A percentile compares a stretch with the other conserved stretches of the same genome.
Evolutionary conservation across 441 rosid species (phyloP).

Genomic region (Syzygium syzygioides): DNA sequence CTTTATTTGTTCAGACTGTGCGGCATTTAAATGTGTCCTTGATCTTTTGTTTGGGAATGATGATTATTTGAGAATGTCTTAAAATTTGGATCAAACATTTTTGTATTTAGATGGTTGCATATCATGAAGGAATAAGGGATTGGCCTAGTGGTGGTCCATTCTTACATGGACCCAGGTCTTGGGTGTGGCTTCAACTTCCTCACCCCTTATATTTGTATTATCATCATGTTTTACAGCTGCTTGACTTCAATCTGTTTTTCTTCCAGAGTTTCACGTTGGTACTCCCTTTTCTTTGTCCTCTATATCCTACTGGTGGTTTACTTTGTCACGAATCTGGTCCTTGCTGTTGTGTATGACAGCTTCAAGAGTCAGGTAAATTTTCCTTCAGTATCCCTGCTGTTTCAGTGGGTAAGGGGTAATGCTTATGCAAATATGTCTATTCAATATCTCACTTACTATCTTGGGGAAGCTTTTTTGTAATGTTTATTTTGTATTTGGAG

Average conservation of each 20-base stretch:
- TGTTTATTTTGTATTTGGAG: not conserved
- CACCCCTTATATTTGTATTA: not conserved
- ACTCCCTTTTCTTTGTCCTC: slow-evolving; percentile 66
- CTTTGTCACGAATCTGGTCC: slow-evolving; percentile 96
- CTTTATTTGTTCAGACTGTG: not conserved
- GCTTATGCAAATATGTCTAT: not conserved
- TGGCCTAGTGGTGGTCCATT: not conserved
- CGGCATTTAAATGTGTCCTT: not conserved
- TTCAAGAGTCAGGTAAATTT: slow-evolving; percentile 81
- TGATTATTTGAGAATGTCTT: not conserved
- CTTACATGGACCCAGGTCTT: not conserved
- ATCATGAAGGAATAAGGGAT: not conserved
- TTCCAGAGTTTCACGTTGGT: slow-evolving; percentile 92
- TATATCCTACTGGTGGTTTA: slow-evolving; percentile 89
- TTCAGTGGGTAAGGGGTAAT: not conserved
- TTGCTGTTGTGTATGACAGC: slow-evolving; percentile 96
- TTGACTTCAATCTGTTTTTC: slow-evolving; percentile 3
- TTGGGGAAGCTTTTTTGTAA: slow-evolving; percentile 2
- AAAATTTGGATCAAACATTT: not conserved
- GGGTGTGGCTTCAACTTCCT: not conserved
- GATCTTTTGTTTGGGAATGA: not conserved
- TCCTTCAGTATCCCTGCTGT: slow-evolving; percentile 1
- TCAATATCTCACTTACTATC: not conserved
- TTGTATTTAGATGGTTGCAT: not conserved
- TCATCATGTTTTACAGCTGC: not conserved